Evolutionary conservation across 306 rosid genomes (phyloP), one percentile per base, ranked within the genome.

Genomic region (Sesbania bispinosa): DNA sequence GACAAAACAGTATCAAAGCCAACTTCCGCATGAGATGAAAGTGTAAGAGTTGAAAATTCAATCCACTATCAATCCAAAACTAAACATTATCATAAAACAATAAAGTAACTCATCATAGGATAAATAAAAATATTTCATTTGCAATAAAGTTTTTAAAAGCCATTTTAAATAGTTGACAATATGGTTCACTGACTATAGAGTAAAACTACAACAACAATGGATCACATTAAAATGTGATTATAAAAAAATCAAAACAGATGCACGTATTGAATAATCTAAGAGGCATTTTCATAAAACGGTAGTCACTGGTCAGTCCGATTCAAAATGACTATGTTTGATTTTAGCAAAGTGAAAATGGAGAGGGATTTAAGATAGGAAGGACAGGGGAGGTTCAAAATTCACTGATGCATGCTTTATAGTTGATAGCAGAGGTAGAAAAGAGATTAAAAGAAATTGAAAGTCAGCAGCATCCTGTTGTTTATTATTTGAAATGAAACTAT

Each of bases 361-460:
- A 26, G 16, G 29, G 10, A 41, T 39, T 74, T 63, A 52, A 18
- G 20, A 41, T 63, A 53, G 11, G 16, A 19, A 30, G n/a, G 7
- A 11, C 38, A 18, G 60, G 5, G 15, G 62, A 74, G 35, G 19
- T 75, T 69, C 14, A 54, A 53, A 75, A 35, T 65, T 8, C 29
- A 65, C 32, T 29, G 7, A 26, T 7, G 29, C 21, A 54, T 42
- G 47, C 67, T 52, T n/a, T n/a, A n/a, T n/a, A n/a, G n/a, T n/a
- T 38, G 33, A 74, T 38, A 23, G 32, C 2, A 51, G 42, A 59
- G 52, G 53, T 3, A 16, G 10, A 51, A 24, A 53, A 36, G 20
- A 53, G 0, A 57, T 33, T 29, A 45, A n/a, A n/a, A n/a, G n/a
- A 45, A 75, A 41, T 16, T 2, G 38, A 75, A 75, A 74, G 39